Percentiles rank a stretch among this genome's conserved stretches.
These are phyloP conservation scores for Boletus sp. DNA, from an alignment of 768 basidiomycete genomes.

Conservation along the genomic window DNA sequence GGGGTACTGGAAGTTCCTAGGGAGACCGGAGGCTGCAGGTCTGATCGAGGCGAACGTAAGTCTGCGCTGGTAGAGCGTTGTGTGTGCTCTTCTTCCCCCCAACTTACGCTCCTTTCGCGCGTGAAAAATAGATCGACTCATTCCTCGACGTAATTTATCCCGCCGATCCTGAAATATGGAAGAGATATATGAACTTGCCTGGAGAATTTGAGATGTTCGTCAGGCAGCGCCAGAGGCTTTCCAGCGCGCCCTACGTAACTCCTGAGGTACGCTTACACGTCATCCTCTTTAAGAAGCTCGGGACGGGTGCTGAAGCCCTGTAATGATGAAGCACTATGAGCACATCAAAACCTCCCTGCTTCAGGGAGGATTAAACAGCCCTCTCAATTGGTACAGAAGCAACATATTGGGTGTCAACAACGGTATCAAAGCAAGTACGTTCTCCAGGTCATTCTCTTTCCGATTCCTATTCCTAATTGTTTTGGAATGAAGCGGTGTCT, in stretches of 20 bases:
- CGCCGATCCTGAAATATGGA: constrained; percentile 34
- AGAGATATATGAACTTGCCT: constrained; percentile 33
- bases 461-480: not conserved
- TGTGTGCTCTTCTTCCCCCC: not conserved
- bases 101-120: not conserved
- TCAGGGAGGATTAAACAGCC: constrained; percentile 32
- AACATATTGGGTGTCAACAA: constrained; percentile 29
- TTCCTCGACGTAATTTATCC: constrained; percentile 37
- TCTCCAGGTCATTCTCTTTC: not conserved
- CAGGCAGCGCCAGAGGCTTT: constrained; percentile 18
- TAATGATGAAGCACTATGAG: constrained; percentile 28
- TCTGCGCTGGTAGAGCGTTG: not conserved
- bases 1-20: constrained; percentile 45
- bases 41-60: constrained; percentile 37
- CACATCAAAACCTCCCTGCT: constrained; percentile 28
- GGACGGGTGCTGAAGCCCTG: constrained; percentile 1
- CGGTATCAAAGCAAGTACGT: constrained; percentile 30
- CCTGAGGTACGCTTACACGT: constrained; percentile 26
- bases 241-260: constrained; percentile 33
- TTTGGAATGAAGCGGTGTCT: constrained; percentile 17
- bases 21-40: constrained; percentile 28
- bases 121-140: constrained; percentile 36
- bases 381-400: constrained; percentile 40
- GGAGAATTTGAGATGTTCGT: constrained; percentile 36
- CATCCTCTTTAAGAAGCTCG: not conserved